Conservation (phyloP, 2,329 filamentous ascomycete species). For the Nannizziopsis arthrosporioides region DNA sequence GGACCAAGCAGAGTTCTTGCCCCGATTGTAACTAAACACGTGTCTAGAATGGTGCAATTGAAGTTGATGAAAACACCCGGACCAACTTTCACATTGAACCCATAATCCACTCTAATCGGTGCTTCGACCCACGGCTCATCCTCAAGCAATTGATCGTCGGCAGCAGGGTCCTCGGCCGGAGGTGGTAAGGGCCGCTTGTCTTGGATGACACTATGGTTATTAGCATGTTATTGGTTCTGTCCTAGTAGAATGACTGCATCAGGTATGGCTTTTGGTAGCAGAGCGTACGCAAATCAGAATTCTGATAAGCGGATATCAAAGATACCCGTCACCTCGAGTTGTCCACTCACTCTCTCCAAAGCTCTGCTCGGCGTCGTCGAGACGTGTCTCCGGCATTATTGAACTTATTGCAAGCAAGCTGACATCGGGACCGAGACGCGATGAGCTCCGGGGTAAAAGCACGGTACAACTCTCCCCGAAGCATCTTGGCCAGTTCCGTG, state of each 20-base stretch:
- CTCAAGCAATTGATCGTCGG: slow-evolving; percentile 54
- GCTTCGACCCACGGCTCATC: slow-evolving; percentile 58
- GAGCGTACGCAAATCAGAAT: too few species aligned
- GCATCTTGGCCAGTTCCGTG: slow-evolving; percentile 41
- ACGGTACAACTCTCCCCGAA: slow-evolving; percentile 58
- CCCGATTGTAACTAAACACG: slow-evolving; percentile 61
- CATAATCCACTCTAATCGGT: slow-evolving; percentile 65
- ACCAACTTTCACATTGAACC: slow-evolving; percentile 60
- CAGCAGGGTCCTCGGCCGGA: slow-evolving; percentile 43
- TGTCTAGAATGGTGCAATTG: slow-evolving; percentile 66
- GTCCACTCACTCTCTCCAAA: slow-evolving; percentile 58
- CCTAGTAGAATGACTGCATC: too few species aligned
- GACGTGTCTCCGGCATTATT: slow-evolving; percentile 51
- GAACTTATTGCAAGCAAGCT: slow-evolving; percentile 49
- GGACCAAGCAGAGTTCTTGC: slow-evolving; percentile 67
- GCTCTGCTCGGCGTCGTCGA: slow-evolving; percentile 51
- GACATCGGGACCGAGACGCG: slow-evolving; percentile 52
- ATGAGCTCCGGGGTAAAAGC: slow-evolving; percentile 59
- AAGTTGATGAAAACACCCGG: slow-evolving; percentile 63
- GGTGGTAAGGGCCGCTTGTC: slow-evolving; percentile 55
- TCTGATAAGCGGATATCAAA: neutral
- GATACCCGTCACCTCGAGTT: neutral
- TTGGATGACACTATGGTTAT: slow-evolving; percentile 45
- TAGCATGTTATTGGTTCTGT: neutral
- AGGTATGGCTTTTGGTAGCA: too few species aligned